A percentile compares a stretch with the other conserved stretches of the same genome.
Evolutionary conservation across 129 eudicot species (phyloP).

Genomic region (Escallonia rubra): DNA sequence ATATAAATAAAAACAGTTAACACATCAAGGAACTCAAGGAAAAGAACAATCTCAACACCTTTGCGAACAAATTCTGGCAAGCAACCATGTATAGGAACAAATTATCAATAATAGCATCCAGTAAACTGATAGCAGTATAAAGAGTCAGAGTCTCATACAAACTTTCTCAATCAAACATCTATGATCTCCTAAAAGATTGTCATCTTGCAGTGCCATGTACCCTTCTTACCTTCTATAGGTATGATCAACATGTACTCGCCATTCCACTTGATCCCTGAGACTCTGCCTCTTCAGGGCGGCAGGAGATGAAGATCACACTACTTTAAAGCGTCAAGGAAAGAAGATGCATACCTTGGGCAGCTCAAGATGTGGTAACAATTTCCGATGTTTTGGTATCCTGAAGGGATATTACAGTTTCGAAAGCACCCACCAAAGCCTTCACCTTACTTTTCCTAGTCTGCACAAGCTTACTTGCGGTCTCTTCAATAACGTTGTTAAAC

Average conservation of each 20-base stretch:
- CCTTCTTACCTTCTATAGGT: too few species aligned
- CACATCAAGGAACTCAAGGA: too few species aligned
- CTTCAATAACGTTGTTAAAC: constrained; percentile 60
- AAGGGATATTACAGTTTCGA: constrained; percentile 45
- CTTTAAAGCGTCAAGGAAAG: constrained; percentile 11
- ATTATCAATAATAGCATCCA: neutral
- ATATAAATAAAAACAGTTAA: too few species aligned
- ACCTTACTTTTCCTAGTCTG: constrained; percentile 61
- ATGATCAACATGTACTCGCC: neutral
- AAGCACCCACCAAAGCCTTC: constrained; percentile 81
- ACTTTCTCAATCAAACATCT: neutral
- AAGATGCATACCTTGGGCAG: constrained; percentile 2
- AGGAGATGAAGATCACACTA: constrained; percentile 3
- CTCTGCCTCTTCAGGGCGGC: neutral
- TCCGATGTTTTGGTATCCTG: constrained; percentile 19
- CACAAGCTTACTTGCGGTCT: constrained; percentile 64
- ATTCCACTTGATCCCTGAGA: neutral
- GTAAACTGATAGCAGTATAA: neutral
- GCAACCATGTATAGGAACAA: too few species aligned
- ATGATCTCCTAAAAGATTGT: neutral
- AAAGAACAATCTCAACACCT: too few species aligned
- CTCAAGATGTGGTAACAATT: neutral
- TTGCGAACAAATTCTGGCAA: too few species aligned
- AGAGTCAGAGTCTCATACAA: neutral
- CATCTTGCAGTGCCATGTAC: neutral